Evolutionary conservation across 2,329 filamentous ascomycete species (phyloP), one percentile per base, ranked within the genome.

Genomic region (Diaporthe sp.): DNA sequence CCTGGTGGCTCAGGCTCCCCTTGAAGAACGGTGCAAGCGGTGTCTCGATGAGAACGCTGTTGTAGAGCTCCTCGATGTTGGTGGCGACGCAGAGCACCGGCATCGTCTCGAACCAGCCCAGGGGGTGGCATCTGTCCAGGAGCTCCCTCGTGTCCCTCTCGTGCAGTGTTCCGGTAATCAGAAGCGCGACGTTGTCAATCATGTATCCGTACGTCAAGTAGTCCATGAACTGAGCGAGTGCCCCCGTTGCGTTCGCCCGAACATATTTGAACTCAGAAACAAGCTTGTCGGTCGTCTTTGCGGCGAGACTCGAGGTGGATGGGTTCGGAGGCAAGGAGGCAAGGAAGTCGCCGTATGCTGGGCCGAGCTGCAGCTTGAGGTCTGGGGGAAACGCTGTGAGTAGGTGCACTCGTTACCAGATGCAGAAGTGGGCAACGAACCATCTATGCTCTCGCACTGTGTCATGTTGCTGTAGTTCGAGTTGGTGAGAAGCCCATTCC

Each of bases 131-230:
- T 85, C 97, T 90, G 82, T 98, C 97, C 72, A 99, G 88, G 77
- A 99, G 91, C 86, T 99, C 97, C 76, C 96, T 93, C 4, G 97
- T 99, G 84, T 99, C 97, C 83, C 97, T 92, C 87, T 99, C 97
- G 86, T 99, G 97, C 42, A 99, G 91, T 17, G 97, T 99, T 77
- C 97, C 97, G 31, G 97, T 99, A 85, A 99, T 99, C 81, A 99
- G 92, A 55, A 99, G 93, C 53, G 97, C 97, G 72, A 99, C 95
- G 81, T 99, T 99, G 87, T 99, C 97, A 85, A 99, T 99, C 97
- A 99, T 99, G 89, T 99, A 99, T 77, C 96, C 96, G 84, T 99
- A 99, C 1, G 97, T 99, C 77, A 99, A 89, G 85, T 98, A 99
- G 85, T 98, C 95, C 91, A 99, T 95, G 85, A 99, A 99, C 83